Evolutionary conservation across 1,284 basidiomycete genomes (phyloP).

Genomic region (Cutaneotrichosporon mucoides): DNA sequence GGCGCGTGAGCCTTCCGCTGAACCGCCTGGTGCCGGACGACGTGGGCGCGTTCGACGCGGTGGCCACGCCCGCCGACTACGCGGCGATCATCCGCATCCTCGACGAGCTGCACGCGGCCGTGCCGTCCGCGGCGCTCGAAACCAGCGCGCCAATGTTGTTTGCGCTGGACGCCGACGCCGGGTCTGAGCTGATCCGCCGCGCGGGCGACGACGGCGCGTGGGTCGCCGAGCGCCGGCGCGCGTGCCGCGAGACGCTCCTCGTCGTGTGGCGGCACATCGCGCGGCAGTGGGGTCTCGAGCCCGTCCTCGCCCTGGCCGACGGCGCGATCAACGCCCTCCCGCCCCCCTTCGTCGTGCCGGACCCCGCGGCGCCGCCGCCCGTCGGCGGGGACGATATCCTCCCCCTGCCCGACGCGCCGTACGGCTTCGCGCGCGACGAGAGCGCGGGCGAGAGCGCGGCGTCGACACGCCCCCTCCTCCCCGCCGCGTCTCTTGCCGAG

Average conservation of each 20-base stretch:
- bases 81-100: constrained; percentile 68
- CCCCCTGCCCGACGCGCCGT: constrained; percentile 31
- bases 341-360: constrained; percentile 41
- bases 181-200: constrained; percentile 48
- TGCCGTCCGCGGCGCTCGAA: constrained; percentile 68
- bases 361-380: constrained; percentile 6
- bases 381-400: constrained; percentile 17
- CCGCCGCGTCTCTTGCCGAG: constrained; percentile 57
- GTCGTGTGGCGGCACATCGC: constrained; percentile 66
- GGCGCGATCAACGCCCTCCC: constrained; percentile 52
- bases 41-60: constrained; percentile 28
- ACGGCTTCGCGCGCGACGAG: constrained; percentile 34
- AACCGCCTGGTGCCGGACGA: constrained; percentile 47
- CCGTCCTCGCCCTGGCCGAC: constrained; percentile 58
- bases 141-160: constrained; percentile 81
- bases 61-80: constrained; percentile 70
- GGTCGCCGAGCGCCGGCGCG: constrained; percentile 53
- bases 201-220: constrained; percentile 36
- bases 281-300: constrained; percentile 63
- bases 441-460: constrained; percentile 37
- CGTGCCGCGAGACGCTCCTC: constrained; percentile 63
- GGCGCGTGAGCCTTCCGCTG: constrained; percentile 50
- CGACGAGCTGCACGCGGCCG: constrained; percentile 61
- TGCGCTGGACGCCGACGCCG: constrained; percentile 62
- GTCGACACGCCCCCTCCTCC: constrained; percentile 47